A percentile compares a stretch with the other conserved stretches of the same genome.
Evolutionary conservation across 441 rosid species (phyloP).

Genomic region (Brassica hybrid): DNA sequence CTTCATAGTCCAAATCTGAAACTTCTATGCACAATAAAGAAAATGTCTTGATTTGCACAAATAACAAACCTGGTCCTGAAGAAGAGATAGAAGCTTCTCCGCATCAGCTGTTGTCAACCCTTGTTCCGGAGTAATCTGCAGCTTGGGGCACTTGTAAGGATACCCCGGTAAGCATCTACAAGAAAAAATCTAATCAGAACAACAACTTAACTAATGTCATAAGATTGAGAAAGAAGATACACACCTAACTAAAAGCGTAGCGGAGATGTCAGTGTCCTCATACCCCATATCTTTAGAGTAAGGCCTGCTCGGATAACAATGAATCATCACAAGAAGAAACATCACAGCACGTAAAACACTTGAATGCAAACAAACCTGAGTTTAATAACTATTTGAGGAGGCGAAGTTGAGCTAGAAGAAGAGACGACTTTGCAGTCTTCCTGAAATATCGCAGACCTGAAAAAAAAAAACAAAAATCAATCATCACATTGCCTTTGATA

Average conservation of each 20-base stretch:
- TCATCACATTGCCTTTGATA: background rate
- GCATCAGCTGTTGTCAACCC: conserved; percentile 76
- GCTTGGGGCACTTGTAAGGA: conserved; percentile 92
- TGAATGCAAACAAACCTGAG: conserved; percentile 53
- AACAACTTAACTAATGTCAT: background rate
- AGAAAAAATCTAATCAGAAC: conserved; percentile 21
- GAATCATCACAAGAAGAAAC: conserved; percentile 21
- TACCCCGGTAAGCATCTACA: conserved; percentile 93
- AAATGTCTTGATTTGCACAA: background rate
- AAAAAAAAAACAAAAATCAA: conserved; percentile 25
- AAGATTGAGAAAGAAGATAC: conserved; percentile 36
- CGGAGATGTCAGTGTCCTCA: conserved; percentile 87
- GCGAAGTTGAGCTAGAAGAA: conserved; percentile 50
- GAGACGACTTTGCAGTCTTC: conserved; percentile 83
- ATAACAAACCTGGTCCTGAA: conserved; percentile 74
- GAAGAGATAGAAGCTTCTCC: conserved; percentile 80
- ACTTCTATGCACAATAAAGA: background rate
- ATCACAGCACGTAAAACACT: conserved; percentile 21
- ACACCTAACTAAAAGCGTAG: conserved; percentile 80
- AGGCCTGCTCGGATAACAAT: conserved; percentile 69
- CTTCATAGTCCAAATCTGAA: conserved; percentile 2
- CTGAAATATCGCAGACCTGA: conserved; percentile 84
- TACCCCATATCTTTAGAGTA: conserved; percentile 91
- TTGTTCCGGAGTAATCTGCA: conserved; percentile 81
- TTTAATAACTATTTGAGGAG: conserved; percentile 71